Evolutionary conservation across 2,329 filamentous ascomycete genomes (phyloP).

Genomic region (Ceratocystis harringtonii): DNA sequence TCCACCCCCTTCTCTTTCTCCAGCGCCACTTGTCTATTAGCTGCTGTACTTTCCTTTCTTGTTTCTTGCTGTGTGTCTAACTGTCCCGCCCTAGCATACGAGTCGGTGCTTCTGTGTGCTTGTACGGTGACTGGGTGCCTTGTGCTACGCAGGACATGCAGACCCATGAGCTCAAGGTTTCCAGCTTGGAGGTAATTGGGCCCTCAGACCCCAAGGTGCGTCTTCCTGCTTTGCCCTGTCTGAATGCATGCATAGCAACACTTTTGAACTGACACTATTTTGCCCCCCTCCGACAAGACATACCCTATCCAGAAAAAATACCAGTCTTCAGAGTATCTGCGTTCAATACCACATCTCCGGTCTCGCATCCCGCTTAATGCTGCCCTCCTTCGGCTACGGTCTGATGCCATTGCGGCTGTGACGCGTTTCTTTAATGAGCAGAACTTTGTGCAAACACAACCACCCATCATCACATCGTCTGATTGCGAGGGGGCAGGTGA

Average conservation of each 20-base stretch:
- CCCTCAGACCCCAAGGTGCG: conserved; percentile 64
- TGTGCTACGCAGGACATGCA: conserved; percentile 52
- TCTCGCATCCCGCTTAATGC: conserved; percentile 68
- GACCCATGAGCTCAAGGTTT: conserved; percentile 62
- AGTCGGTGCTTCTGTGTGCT: conserved; percentile 63
- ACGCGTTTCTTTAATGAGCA: conserved; percentile 59
- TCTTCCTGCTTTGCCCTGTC: conserved; percentile 15
- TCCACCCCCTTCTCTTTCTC: no score
- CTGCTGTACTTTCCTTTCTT: neutral
- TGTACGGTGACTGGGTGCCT: conserved; percentile 62
- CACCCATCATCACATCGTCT: conserved; percentile 87
- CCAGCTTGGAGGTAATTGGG: conserved; percentile 54
- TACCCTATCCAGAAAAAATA: conserved; percentile 96
- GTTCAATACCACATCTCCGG: conserved; percentile 76
- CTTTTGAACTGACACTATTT: no score
- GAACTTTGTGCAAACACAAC: conserved; percentile 70
- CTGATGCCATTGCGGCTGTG: conserved; percentile 57
- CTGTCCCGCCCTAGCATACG: conserved; percentile 44
- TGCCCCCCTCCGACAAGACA: conserved; percentile 36
- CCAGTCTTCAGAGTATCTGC: conserved; percentile 75
- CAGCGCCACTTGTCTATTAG: no score
- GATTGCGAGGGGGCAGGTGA: conserved; percentile 96
- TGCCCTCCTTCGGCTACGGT: conserved; percentile 66
- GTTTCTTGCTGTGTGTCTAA: conserved; percentile 18
- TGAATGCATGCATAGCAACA: neutral